phyloP scores from a whole-genome alignment of 2,329 filamentous ascomycete species.

The Sordariomycetes sp. region DNA sequence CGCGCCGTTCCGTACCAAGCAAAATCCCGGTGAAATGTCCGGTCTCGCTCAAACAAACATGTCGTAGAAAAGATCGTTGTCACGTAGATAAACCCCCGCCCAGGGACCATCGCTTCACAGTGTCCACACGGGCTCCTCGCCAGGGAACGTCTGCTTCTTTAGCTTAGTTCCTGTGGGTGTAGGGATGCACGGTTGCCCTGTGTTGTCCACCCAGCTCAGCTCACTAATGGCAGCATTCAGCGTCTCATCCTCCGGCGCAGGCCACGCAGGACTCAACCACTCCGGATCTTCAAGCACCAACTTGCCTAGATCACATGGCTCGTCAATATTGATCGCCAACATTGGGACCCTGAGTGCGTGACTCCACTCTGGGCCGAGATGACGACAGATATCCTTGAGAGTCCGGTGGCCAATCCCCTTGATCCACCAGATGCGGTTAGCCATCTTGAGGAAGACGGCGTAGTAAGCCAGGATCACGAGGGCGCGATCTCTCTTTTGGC shows the following conservation, averaged over 20 bases:
- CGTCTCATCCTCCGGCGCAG: neutral
- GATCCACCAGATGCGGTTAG: conserved; percentile 39
- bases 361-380: conserved; percentile 30
- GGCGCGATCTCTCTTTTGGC: conserved; percentile 27
- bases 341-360: conserved; percentile 30
- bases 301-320: conserved; percentile 25
- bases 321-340: conserved; percentile 22
- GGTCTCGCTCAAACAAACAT: no score
- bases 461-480: conserved; percentile 45
- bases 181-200: no score
- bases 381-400: conserved; percentile 30
- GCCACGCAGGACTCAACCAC: conserved; percentile 24
- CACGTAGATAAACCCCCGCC: no score
- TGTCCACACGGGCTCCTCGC: no score
- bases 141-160: no score
- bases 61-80: no score
- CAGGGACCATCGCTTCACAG: no score
- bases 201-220: no score
- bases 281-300: conserved; percentile 33
- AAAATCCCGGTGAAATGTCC: no score
- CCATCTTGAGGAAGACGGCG: conserved; percentile 38
- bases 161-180: no score
- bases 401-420: conserved; percentile 33
- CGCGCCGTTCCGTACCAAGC: no score
- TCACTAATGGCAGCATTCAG: no score